Conservation (phyloP, 306 rosid genomes). For the Medicago ruthenica region DNA sequence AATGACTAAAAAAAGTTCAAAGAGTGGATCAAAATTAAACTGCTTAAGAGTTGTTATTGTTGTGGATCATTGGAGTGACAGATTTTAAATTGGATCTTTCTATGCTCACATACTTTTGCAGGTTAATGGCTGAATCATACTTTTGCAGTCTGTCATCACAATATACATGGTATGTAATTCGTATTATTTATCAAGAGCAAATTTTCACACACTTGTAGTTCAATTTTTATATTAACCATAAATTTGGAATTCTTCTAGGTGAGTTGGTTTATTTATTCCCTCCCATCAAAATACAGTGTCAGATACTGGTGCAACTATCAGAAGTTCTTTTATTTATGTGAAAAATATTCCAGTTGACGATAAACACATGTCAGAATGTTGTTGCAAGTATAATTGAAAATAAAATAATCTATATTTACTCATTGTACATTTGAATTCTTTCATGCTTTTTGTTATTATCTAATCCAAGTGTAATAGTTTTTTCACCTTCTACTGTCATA, state of each 20-base stretch:
- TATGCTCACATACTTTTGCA: conserved; percentile 1
- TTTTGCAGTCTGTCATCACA: conserved; percentile 37
- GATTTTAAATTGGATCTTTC: not conserved
- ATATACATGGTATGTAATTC: conserved; percentile 30
- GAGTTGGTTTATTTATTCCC: not conserved
- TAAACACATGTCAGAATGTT: no score
- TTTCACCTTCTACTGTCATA: no score
- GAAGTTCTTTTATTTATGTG: no score
- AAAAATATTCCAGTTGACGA: no score
- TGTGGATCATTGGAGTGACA: not conserved
- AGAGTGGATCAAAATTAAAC: not conserved
- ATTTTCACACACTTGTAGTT: not conserved
- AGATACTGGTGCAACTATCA: no score
- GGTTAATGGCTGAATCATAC: conserved; percentile 38
- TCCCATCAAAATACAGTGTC: no score
- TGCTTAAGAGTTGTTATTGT: not conserved
- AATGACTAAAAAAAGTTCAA: not conserved
- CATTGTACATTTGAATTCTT: no score
- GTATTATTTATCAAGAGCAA: not conserved
- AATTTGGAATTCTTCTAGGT: conserved; percentile 34
- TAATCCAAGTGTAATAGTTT: no score
- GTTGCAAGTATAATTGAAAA: no score
- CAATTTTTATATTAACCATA: not conserved
- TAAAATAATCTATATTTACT: no score
- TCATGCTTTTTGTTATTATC: no score